Evolutionary conservation across 2,329 filamentous ascomycete genomes (phyloP).

Genomic region (Cladorrhinum sp.): DNA sequence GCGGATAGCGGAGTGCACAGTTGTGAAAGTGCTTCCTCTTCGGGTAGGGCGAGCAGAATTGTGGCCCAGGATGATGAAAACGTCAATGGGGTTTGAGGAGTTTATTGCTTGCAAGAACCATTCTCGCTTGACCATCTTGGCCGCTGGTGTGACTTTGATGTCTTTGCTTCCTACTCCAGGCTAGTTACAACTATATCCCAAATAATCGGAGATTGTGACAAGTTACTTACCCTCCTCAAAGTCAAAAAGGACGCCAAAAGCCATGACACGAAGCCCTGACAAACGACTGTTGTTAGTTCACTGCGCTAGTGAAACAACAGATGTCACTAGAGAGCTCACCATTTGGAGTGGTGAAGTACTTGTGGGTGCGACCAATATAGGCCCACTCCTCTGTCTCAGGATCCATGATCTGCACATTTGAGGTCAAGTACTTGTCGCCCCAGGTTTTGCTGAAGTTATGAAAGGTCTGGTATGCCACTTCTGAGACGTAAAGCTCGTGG

Average conservation of each 20-base stretch:
- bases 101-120: slow-evolving; percentile 62
- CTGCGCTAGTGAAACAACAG: neutral
- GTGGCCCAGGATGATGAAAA: slow-evolving; percentile 63
- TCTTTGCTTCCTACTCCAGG: slow-evolving; percentile 47
- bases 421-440: slow-evolving; percentile 45
- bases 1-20: slow-evolving; percentile 57
- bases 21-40: slow-evolving; percentile 41
- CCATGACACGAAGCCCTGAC: slow-evolving; percentile 41
- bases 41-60: slow-evolving; percentile 52
- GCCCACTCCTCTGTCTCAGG: slow-evolving; percentile 38
- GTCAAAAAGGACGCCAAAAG: slow-evolving; percentile 45
- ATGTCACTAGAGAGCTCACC: neutral
- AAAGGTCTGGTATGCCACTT: slow-evolving; percentile 61
- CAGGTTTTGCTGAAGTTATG: slow-evolving; percentile 56
- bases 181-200: neutral
- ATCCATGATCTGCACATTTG: slow-evolving; percentile 44
- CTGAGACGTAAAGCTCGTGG: slow-evolving; percentile 63
- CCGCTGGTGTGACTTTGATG: slow-evolving; percentile 55
- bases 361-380: slow-evolving; percentile 43
- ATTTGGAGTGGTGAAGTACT: slow-evolving; percentile 43
- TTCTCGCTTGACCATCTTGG: slow-evolving; percentile 47
- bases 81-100: slow-evolving; percentile 53
- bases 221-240: slow-evolving; percentile 44
- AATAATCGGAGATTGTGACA: neutral
- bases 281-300: neutral